A percentile compares a stretch with the other conserved stretches of the same genome.
Evolutionary conservation across 2,329 filamentous ascomycete genomes (phyloP).

Genomic region (Aspergillus fischeri): DNA sequence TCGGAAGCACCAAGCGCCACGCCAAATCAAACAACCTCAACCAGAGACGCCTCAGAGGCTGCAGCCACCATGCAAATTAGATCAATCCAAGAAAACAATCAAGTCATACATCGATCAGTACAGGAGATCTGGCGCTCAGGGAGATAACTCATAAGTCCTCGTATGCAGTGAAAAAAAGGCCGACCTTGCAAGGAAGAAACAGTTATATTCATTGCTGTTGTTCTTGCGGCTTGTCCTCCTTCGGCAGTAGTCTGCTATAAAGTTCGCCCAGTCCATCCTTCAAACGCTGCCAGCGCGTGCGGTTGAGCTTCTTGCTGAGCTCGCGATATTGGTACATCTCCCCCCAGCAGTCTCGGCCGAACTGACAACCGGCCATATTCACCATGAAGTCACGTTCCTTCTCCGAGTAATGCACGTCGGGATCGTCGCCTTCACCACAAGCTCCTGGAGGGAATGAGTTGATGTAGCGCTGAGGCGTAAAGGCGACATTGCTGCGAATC

Average conservation of each 20-base stretch:
- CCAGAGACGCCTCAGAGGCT: background rate
- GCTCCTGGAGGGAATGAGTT: slow-evolving; percentile 92
- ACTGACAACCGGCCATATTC: slow-evolving; percentile 98
- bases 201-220: background rate
- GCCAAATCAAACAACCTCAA: slow-evolving; percentile 1
- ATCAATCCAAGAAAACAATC: background rate
- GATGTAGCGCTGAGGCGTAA: slow-evolving; percentile 85
- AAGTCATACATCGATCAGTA: background rate
- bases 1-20: slow-evolving; percentile 2
- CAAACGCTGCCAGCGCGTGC: slow-evolving; percentile 70
- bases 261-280: slow-evolving; percentile 25
- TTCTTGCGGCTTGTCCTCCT: slow-evolving; percentile 5
- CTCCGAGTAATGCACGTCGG: slow-evolving; percentile 78
- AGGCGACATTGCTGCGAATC: slow-evolving; percentile 83
- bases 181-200: background rate
- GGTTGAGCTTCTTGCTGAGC: slow-evolving; percentile 84
- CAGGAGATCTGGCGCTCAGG: background rate
- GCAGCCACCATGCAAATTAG: background rate
- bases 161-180: background rate
- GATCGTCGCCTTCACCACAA: slow-evolving; percentile 61
- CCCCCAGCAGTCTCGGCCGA: slow-evolving; percentile 94
- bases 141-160: background rate
- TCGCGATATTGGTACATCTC: slow-evolving; percentile 97
- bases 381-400: slow-evolving; percentile 87
- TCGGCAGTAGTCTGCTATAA: slow-evolving; percentile 21